phyloP scores from a whole-genome alignment of 805 yeast genomes.

The Blastobotrys robertii region DNA sequence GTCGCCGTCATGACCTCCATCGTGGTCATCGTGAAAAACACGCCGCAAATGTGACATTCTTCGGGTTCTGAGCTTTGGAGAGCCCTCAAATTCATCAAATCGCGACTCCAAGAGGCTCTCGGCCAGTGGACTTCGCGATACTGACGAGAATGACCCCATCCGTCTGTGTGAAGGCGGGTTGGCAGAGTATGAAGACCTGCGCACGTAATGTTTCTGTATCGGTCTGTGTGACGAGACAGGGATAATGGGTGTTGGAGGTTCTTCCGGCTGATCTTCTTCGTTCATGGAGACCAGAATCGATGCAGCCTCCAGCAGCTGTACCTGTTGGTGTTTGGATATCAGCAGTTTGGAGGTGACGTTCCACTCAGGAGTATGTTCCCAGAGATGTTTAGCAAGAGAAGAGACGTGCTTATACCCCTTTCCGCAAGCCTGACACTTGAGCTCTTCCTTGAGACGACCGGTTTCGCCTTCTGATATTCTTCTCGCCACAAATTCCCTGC shows the following conservation, averaged over 20 bases:
- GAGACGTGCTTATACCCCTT: slow-evolving; percentile 85
- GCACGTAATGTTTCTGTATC: slow-evolving; percentile 7
- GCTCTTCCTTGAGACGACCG: slow-evolving; percentile 73
- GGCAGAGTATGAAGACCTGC: slow-evolving; percentile 2
- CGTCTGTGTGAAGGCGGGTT: slow-evolving; percentile 11
- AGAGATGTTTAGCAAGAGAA: slow-evolving; percentile 76
- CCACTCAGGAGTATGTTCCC: slow-evolving; percentile 97
- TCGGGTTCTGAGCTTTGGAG: slow-evolving; percentile 13
- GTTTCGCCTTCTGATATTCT: slow-evolving; percentile 81
- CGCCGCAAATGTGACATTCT: slow-evolving; percentile 16
- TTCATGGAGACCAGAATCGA: slow-evolving; percentile 63
- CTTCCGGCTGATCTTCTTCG: slow-evolving; percentile 24
- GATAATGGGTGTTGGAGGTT: slow-evolving; percentile 7
- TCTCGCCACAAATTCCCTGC: slow-evolving; percentile 59
- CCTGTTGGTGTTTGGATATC: slow-evolving; percentile 83
- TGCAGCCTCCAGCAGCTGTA: slow-evolving; percentile 70
- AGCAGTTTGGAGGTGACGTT: slow-evolving; percentile 70
- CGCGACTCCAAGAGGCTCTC: background rate
- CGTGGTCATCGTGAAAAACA: slow-evolving; percentile 3
- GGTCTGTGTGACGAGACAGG: slow-evolving; percentile 11
- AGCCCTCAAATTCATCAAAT: slow-evolving; percentile 11
- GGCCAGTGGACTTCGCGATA: slow-evolving; percentile 1
- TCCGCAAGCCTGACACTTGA: slow-evolving; percentile 85
- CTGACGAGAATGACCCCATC: slow-evolving; percentile 8
- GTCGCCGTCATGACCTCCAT: slow-evolving; percentile 6